Conservation (phyloP, 2,329 filamentous ascomycete genomes). For the Exophiala dermatitidis region DNA sequence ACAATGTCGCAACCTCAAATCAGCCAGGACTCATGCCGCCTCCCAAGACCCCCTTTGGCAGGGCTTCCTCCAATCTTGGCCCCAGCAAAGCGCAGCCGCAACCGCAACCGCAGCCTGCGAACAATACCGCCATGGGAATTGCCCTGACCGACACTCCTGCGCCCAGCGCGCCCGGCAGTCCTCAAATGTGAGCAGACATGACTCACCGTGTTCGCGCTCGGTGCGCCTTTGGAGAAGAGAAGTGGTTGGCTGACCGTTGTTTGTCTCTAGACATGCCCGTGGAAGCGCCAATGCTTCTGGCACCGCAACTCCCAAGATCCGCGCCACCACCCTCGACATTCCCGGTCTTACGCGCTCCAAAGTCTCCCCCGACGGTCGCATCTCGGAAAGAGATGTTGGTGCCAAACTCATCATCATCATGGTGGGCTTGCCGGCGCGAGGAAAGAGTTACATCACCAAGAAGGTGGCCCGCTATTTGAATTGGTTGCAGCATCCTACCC, state of each 20-base stretch:
- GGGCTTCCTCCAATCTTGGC: slow-evolving; percentile 7
- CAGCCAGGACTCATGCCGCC: slow-evolving; percentile 24
- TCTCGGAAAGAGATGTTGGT: slow-evolving; percentile 86
- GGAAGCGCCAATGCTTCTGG: slow-evolving; percentile 67
- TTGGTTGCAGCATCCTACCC: slow-evolving; percentile 93
- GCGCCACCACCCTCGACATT: slow-evolving; percentile 93
- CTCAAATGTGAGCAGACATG: slow-evolving; percentile 50
- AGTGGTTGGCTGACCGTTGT: background rate
- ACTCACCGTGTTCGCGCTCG: background rate
- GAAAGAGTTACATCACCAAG: slow-evolving; percentile 98
- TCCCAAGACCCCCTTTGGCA: slow-evolving; percentile 18
- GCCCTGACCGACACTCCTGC: slow-evolving; percentile 57
- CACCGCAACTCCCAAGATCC: slow-evolving; percentile 67
- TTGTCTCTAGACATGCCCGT: slow-evolving; percentile 38
- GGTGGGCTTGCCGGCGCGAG: slow-evolving; percentile 89
- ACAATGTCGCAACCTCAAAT: slow-evolving; percentile 18
- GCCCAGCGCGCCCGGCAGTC: slow-evolving; percentile 56
- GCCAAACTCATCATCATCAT: slow-evolving; percentile 97
- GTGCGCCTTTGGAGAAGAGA: slow-evolving; percentile 5
- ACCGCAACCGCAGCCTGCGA: slow-evolving; percentile 14
- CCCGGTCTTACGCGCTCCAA: slow-evolving; percentile 92
- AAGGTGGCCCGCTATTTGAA: slow-evolving; percentile 92
- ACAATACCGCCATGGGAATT: slow-evolving; percentile 46
- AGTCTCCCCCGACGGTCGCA: slow-evolving; percentile 90
- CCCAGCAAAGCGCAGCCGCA: no score